A percentile compares a stretch with the other conserved stretches of the same genome.
These are phyloP conservation scores for Castanea crenata DNA, from an alignment of 306 rosid species.

Conservation along the genomic window DNA sequence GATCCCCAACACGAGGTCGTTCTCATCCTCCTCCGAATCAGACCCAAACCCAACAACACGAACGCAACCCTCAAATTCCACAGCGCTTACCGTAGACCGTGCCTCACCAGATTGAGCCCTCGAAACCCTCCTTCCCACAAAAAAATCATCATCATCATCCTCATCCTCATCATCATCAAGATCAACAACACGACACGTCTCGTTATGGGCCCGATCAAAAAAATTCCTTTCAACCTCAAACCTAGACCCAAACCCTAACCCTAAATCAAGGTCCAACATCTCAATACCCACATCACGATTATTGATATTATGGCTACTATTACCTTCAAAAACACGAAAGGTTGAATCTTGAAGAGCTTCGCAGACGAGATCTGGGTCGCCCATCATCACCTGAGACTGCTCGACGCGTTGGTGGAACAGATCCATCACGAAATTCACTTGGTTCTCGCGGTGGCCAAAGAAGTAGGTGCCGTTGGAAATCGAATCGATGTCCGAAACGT, in stretches of 20 bases:
- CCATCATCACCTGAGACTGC: slow-evolving; percentile 51
- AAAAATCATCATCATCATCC: slow-evolving; percentile 43
- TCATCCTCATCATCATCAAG: slow-evolving; percentile 28
- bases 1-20: slow-evolving; percentile 28
- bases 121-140: slow-evolving; percentile 36
- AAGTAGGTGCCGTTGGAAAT: slow-evolving; percentile 34
- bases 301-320: too few species aligned
- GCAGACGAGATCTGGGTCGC: slow-evolving; percentile 23
- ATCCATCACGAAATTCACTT: slow-evolving; percentile 77
- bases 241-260: slow-evolving; percentile 32
- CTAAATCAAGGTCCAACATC: slow-evolving; percentile 41
- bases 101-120: slow-evolving; percentile 39
- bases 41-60: slow-evolving; percentile 40
- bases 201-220: too few species aligned
- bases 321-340: slow-evolving; percentile 51
- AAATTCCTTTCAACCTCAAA: slow-evolving; percentile 24
- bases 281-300: slow-evolving; percentile 31
- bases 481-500: slow-evolving; percentile 30
- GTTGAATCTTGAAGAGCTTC: slow-evolving; percentile 34
- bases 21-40: slow-evolving; percentile 52
- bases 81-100: slow-evolving; percentile 17
- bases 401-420: slow-evolving; percentile 88
- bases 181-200: slow-evolving; percentile 13
- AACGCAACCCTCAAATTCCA: slow-evolving; percentile 18
- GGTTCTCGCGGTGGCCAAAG: slow-evolving; percentile 54